Evolutionary conservation across 169 alveolate genomes (phyloP).

Genomic region (Plasmodium cynomolgi): DNA sequence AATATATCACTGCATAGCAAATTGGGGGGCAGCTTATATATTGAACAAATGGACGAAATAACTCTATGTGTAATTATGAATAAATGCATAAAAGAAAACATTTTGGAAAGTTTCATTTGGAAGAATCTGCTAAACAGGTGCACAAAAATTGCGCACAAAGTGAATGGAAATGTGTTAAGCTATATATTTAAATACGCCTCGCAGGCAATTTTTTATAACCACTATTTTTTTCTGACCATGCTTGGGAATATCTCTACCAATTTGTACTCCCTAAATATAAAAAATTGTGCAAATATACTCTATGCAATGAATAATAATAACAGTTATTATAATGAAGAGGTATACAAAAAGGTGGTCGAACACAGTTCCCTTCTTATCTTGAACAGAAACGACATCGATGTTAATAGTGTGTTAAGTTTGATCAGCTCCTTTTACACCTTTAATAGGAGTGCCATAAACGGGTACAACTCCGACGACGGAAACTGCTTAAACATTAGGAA

Average conservation of each 20-base stretch:
- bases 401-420: slow-evolving; percentile 29
- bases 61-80: slow-evolving; percentile 82
- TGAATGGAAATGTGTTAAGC: slow-evolving; percentile 79
- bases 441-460: background rate
- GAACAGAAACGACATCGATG: slow-evolving; percentile 59
- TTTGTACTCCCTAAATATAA: slow-evolving; percentile 55
- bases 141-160: slow-evolving; percentile 76
- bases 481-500: background rate
- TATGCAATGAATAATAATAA: slow-evolving; percentile 63
- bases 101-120: slow-evolving; percentile 79
- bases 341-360: slow-evolving; percentile 29
- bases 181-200: slow-evolving; percentile 81
- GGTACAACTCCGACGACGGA: background rate
- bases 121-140: slow-evolving; percentile 78
- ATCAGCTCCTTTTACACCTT: slow-evolving; percentile 29
- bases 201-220: slow-evolving; percentile 72
- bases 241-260: slow-evolving; percentile 45
- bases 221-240: slow-evolving; percentile 76
- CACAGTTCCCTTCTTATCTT: slow-evolving; percentile 45
- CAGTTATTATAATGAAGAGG: slow-evolving; percentile 50
- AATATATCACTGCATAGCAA: slow-evolving; percentile 77
- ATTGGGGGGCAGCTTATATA: slow-evolving; percentile 85
- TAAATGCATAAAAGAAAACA: slow-evolving; percentile 79
- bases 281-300: slow-evolving; percentile 40
- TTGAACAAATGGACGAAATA: slow-evolving; percentile 84